Evolutionary conservation across 2,329 filamentous ascomycete species (phyloP).

Genomic region (Dissoconium aciculare): DNA sequence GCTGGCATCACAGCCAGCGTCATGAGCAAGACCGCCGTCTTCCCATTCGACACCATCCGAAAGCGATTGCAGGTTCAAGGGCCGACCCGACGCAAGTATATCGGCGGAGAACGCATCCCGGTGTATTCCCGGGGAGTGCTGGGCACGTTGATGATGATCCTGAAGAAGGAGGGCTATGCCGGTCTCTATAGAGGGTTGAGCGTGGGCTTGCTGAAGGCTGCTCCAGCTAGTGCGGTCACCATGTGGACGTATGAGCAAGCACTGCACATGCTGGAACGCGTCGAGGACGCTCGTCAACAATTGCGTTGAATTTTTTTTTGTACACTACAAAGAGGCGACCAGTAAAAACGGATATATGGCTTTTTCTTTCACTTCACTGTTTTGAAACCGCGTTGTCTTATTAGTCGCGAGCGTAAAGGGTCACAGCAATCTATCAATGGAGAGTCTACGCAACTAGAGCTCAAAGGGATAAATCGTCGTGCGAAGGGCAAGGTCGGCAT

Average conservation of each 20-base stretch:
- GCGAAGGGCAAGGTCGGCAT: no score
- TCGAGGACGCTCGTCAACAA: no score
- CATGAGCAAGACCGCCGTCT: constrained; percentile 74
- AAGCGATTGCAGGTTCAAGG: constrained; percentile 94
- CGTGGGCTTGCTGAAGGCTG: constrained; percentile 82
- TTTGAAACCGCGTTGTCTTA: no score
- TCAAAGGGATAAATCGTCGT: no score
- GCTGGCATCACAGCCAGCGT: constrained; percentile 70
- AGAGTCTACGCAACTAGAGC: no score
- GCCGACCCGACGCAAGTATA: constrained; percentile 62
- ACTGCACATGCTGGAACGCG: constrained; percentile 31
- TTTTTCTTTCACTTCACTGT: no score
- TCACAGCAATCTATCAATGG: no score
- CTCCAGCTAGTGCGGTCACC: constrained; percentile 80
- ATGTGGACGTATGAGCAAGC: constrained; percentile 87
- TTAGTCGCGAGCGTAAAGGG: no score
- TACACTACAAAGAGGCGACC: no score
- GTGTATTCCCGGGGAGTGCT: constrained; percentile 56
- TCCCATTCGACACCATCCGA: constrained; percentile 80
- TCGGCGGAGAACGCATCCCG: constrained; percentile 59
- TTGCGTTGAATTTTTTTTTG: no score
- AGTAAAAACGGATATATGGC: no score
- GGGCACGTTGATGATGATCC: constrained; percentile 51
- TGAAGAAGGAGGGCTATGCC: constrained; percentile 56
- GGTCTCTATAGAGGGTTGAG: constrained; percentile 79